Evolutionary conservation across 1,284 basidiomycete genomes (phyloP).

Genomic region (Sanghuangporus weigelae): DNA sequence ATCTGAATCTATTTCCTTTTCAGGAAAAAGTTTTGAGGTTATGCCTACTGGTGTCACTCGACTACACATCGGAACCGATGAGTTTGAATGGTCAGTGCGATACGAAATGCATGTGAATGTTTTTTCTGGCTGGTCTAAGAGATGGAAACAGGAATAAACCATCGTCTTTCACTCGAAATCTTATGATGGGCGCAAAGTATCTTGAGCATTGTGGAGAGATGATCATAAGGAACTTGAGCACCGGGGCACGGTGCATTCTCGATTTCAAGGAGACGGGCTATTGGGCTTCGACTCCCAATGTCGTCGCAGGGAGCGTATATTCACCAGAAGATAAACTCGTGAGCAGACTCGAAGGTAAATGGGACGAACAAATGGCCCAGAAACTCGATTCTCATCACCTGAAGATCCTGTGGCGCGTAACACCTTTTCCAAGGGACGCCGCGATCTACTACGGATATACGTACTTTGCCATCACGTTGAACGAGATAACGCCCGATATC

Average conservation of each 20-base stretch:
- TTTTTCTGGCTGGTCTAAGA: not conserved
- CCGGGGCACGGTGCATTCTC: slow-evolving; percentile 54
- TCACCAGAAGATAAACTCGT: slow-evolving; percentile 48
- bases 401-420: slow-evolving; percentile 70
- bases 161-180: slow-evolving; percentile 83
- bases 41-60: slow-evolving; percentile 69
- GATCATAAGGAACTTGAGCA: slow-evolving; percentile 59
- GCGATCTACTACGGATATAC: slow-evolving; percentile 82
- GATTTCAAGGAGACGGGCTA: slow-evolving; percentile 85
- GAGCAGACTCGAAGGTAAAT: slow-evolving; percentile 72
- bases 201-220: slow-evolving; percentile 78
- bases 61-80: slow-evolving; percentile 58
- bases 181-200: slow-evolving; percentile 88
- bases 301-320: slow-evolving; percentile 60
- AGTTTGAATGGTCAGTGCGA: slow-evolving; percentile 57
- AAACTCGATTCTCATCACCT: slow-evolving; percentile 64
- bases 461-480: slow-evolving; percentile 72
- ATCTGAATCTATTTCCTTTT: slow-evolving; percentile 21
- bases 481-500: slow-evolving; percentile 74
- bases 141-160: slow-evolving; percentile 62
- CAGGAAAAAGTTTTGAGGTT: slow-evolving; percentile 81
- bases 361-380: slow-evolving; percentile 73
- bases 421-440: slow-evolving; percentile 68
- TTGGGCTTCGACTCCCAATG: slow-evolving; percentile 68
- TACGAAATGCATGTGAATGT: not conserved